Base-by-base conservation (phyloP, 805 yeast species). In the Candida oleophila region DNA sequence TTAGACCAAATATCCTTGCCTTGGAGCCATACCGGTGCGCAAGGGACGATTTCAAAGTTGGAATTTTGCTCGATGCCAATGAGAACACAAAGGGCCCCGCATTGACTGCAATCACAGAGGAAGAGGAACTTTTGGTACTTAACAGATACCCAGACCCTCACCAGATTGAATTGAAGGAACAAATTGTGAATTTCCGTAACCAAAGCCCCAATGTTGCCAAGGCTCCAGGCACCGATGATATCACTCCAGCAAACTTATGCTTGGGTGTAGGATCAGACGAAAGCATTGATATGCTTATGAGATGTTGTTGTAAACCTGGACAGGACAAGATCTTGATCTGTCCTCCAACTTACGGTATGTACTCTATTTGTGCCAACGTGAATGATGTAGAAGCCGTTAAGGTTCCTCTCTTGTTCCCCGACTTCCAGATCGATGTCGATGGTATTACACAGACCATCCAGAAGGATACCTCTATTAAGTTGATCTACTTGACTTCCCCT, bases 301-400 rank as follows among this genome's bases (percentile, higher is more conserved):
- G 99, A 56, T 88, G 96, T 45, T 78, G 86, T 45, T 88, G 97
- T 59, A 71, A 66, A 3, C 99, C 99, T 2, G 87, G 87, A 2
- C 75, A 73, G 52, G 97, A 91, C 49, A 92, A 89, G 62, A 67
- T 94, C 60, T 68, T 94, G 55, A 81, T 82, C 1, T 84, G 96
- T 64, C 97, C 98, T 2, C 98, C 99, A 38, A 94, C 99, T 0
- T 94, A 94, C 61, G 97, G 98, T 4, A 94, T 94, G 99, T 94
- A 94, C 73, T 70, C 87, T 3, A 91, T 94, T 30, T 86, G 96
- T 61, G 95, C 97, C 1, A 80, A 82, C 22, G 86, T 94, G 49
- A 94, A 94, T 60, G 98, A 94, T 57, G 87, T 92, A 8, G 88
- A 76, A 22, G 73, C 87, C 35, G 89, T 82, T 14, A 74, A 78